Conservation (phyloP, 2,329 filamentous ascomycete genomes). For the Pseudopithomyces maydicus region DNA sequence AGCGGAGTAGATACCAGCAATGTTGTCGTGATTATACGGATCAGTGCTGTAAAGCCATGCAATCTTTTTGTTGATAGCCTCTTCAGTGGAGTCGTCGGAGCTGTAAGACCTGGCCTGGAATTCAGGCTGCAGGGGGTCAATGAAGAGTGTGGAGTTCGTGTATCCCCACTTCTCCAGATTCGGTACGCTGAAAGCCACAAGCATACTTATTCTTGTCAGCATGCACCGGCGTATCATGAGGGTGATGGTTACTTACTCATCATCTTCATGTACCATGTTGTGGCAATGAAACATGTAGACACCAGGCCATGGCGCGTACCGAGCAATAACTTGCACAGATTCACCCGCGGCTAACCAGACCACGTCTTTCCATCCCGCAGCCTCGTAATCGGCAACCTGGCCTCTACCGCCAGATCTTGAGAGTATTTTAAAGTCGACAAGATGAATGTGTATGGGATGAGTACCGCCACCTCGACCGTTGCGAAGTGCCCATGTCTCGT, state of each 20-base stretch:
- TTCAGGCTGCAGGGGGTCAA: constrained; percentile 35
- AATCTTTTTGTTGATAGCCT: constrained; percentile 34
- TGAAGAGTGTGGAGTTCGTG: constrained; percentile 37
- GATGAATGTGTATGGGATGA: constrained; percentile 62
- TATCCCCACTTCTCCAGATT: constrained; percentile 40
- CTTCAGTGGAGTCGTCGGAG: constrained; percentile 28
- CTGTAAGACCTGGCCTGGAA: constrained; percentile 33
- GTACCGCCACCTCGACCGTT: constrained; percentile 58
- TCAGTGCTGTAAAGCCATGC: constrained; percentile 36
- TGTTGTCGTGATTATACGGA: constrained; percentile 31
- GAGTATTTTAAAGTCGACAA: constrained; percentile 62
- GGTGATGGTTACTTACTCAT: constrained; percentile 25
- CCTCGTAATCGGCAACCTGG: constrained; percentile 54
- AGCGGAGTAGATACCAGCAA: constrained; percentile 9
- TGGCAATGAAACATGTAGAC: constrained; percentile 57
- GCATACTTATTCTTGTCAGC: constrained; percentile 35
- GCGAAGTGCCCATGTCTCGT: constrained; percentile 44
- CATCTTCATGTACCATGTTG: constrained; percentile 53
- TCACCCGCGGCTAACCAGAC: constrained; percentile 61
- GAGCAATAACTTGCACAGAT: constrained; percentile 36
- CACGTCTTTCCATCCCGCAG: constrained; percentile 62
- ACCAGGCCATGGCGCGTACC: constrained; percentile 51
- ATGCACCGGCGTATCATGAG: not conserved
- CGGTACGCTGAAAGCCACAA: constrained; percentile 52
- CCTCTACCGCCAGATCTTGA: not conserved